Evolutionary conservation across 2,329 filamentous ascomycete genomes (phyloP), one percentile per base, ranked within the genome.

Genomic region (Ceratocystis ficicola): DNA sequence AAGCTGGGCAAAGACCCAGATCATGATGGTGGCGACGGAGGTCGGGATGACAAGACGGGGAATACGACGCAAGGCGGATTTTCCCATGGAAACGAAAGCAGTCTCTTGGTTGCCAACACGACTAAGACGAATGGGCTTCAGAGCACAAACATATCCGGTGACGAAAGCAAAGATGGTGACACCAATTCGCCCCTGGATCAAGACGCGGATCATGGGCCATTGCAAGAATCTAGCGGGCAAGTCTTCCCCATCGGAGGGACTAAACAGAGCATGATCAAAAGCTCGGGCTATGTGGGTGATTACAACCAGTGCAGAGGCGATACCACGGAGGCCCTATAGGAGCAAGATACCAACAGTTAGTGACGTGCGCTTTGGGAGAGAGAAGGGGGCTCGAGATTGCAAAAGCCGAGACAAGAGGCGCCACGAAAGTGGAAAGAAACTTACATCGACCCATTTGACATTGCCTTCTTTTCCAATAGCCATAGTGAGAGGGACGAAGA

Each of bases 151-250:
- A 70, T 85, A 86, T 66, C 83, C 83, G 25, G 84, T 83, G 48
- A 86, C 82, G 60, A 87, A 77, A 70, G 85, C 81, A 73, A 87
- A 87, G 69, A 87, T 83, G 15, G 83, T 81, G 1, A 87, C 85
- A 73, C 85, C 86, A 59, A 84, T 82, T 17, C 86, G 80, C 25
- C 85, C 83, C 70, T 84, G 83, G 62, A 81, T 77, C 48, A 82
- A 75, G 61, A 86, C 78, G 66, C 84, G 81, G 67, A 86, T 74
- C 70, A 83, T 81, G 15, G 83, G 84, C 50, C 78, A 76, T 72
- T 86, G 83, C 68, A 85, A 77, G 36, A 83, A 69, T 62, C 77
- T 76, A 4, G 81, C 79, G 1, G 75, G 71, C 2, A 74, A 74
- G 32, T 77, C 77, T 61, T 79, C 75, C n/a, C 73, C 73, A 44